Evolutionary conservation across 805 yeast species (phyloP).

Genomic region (Wickerhamiella occidentalis): DNA sequence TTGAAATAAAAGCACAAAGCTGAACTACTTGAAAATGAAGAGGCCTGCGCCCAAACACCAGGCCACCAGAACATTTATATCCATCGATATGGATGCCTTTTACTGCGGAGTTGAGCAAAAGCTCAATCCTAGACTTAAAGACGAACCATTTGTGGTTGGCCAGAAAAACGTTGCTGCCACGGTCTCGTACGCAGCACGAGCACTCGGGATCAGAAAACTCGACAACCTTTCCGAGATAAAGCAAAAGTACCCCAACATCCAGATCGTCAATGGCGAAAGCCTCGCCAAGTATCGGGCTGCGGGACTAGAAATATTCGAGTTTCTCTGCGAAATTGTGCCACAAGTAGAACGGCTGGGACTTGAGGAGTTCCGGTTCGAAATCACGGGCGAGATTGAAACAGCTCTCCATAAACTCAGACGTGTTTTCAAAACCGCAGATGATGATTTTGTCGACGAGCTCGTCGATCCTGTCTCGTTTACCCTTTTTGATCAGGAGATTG

Average conservation of each 20-base stretch:
- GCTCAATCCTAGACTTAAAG: slow-evolving; percentile 21
- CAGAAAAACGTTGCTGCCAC: slow-evolving; percentile 27
- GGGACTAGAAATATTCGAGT: slow-evolving; percentile 22
- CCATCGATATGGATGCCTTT: slow-evolving; percentile 28
- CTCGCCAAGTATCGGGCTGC: slow-evolving; percentile 24
- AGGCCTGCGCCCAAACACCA: not conserved
- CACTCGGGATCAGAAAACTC: slow-evolving; percentile 24
- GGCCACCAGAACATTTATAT: slow-evolving; percentile 13
- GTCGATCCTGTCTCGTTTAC: not conserved
- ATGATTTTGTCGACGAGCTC: not conserved
- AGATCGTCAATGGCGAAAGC: slow-evolving; percentile 25
- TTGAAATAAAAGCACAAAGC: too few relatives aligned
- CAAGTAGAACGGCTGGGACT: slow-evolving; percentile 26
- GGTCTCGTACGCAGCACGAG: slow-evolving; percentile 25
- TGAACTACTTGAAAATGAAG: too few relatives aligned
- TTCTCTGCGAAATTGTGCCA: slow-evolving; percentile 17
- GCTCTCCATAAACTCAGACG: slow-evolving; percentile 7
- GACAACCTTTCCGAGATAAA: slow-evolving; percentile 15
- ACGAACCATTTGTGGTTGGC: slow-evolving; percentile 24
- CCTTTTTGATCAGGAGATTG: not conserved
- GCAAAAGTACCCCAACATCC: slow-evolving; percentile 20
- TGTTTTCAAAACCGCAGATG: not conserved
- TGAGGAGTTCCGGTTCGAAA: slow-evolving; percentile 27
- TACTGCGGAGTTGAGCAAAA: slow-evolving; percentile 28
- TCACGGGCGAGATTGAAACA: slow-evolving; percentile 17